Percentiles rank a stretch among this genome's conserved stretches.
Conservation (phyloP, 2,329 filamentous ascomycete genomes). For the Thelonectria rubi region DNA sequence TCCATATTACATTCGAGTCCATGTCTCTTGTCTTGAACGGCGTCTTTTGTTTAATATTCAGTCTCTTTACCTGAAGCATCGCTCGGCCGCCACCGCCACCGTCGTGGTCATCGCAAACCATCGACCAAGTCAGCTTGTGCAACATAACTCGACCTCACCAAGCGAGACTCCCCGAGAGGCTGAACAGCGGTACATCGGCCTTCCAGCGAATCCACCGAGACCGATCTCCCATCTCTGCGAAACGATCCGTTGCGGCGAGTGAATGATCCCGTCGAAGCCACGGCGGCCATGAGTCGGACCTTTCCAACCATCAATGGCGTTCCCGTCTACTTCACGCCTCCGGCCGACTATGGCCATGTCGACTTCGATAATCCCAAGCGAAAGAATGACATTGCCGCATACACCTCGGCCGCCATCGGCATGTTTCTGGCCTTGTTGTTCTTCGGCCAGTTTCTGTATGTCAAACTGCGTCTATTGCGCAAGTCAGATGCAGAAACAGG, state of each 20-base stretch:
- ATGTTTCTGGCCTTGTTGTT: slow-evolving; percentile 35
- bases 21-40: not conserved
- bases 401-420: slow-evolving; percentile 33
- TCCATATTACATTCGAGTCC: too few relatives aligned
- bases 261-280: not conserved
- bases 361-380: slow-evolving; percentile 47
- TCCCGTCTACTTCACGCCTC: slow-evolving; percentile 36
- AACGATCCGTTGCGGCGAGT: not conserved
- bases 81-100: not conserved
- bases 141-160: not conserved
- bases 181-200: not conserved
- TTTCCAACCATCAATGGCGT: slow-evolving; percentile 34
- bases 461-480: slow-evolving; percentile 37
- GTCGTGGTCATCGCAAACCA: not conserved
- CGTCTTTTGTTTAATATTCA: not conserved
- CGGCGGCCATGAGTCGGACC: slow-evolving; percentile 15
- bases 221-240: not conserved
- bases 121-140: not conserved
- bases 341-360: slow-evolving; percentile 43
- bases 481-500: slow-evolving; percentile 33
- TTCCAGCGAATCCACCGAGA: not conserved
- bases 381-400: slow-evolving; percentile 33
- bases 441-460: slow-evolving; percentile 38
- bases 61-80: not conserved
- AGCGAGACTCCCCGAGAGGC: too few relatives aligned